phyloP scores from a whole-genome alignment of 192 early-diverging fungal genomes.

The Helicostylum pulchrum region DNA sequence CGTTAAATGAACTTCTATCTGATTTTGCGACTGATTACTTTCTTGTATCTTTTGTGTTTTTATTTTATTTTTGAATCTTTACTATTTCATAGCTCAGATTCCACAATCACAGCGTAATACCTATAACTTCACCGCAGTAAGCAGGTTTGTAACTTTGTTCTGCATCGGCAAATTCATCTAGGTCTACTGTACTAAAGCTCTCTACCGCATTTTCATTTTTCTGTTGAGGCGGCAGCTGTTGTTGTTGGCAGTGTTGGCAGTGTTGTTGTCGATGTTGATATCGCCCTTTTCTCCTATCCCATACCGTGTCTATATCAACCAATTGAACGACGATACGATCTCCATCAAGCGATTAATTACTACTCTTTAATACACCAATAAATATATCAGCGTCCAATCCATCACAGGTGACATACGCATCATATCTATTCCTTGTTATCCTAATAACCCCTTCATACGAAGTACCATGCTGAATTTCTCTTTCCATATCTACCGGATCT shows the following conservation, averaged over 20 bases:
- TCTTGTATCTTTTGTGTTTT: too few relatives aligned
- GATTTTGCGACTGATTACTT: too few relatives aligned
- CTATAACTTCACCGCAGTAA: slow-evolving; percentile 50
- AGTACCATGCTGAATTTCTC: neutral
- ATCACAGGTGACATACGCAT: slow-evolving; percentile 82
- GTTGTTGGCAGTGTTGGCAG: neutral
- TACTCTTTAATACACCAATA: slow-evolving; percentile 59
- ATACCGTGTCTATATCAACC: slow-evolving; percentile 55
- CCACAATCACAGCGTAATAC: slow-evolving; percentile 44
- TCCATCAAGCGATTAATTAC: slow-evolving; percentile 78
- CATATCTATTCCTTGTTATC: slow-evolving; percentile 48
- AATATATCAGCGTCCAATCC: slow-evolving; percentile 66
- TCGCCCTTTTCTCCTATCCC: slow-evolving; percentile 42
- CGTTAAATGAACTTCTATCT: too few relatives aligned
- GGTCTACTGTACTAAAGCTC: neutral
- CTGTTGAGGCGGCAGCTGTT: neutral
- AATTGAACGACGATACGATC: slow-evolving; percentile 69
- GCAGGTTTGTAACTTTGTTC: slow-evolving; percentile 43
- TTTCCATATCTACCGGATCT: slow-evolving; percentile 1
- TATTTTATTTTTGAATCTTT: too few relatives aligned
- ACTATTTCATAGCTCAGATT: too few relatives aligned
- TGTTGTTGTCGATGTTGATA: neutral
- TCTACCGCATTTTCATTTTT: slow-evolving; percentile 19
- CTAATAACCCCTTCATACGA: slow-evolving; percentile 11
- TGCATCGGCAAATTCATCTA: slow-evolving; percentile 14